Base-by-base conservation (phyloP, 2,329 filamentous ascomycete species). In the Fusarium sp. region DNA sequence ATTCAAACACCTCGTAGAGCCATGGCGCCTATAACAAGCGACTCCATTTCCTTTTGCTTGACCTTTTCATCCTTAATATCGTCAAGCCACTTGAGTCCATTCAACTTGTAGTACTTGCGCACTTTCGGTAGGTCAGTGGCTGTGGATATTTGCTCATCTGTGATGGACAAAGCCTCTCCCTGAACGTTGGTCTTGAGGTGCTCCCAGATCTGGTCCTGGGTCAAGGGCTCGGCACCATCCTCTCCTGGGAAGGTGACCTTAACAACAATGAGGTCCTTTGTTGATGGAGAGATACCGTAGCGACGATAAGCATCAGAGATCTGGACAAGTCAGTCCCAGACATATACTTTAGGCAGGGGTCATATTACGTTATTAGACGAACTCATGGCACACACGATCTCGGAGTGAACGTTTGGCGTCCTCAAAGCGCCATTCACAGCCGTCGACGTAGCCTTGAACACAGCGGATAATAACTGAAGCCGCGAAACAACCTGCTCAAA, bases 251-350 rank as follows among this genome's bases (percentile, higher is more conserved):
- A 84, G 12, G 90, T 86, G 25, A 98, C 85, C 78, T 98, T 98
- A 75, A 98, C 85, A 9, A 93, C 90, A 5, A 98, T 82, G n/a
- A 99, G 81, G 72, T 90, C 81, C 46, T 86, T 90, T 4, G 92
- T 96, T 13, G 84, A 82, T 15, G 93, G 88, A 1, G 87, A 84
- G 62, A 98, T 90, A 49, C 96, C 96, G 76, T 96, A 97, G 57
- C 91, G 91, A 32, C 93, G 91, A 81, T 98, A 98, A 1, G 94
- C 91, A 74, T 98, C 94, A 54, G 94, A 88, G 76, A 99, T 98
- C 94, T 97, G 54, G 9, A 32, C 6, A 48, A 48, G 69, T 71
- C 51, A 65, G 65, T 47, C 53, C 52, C n/a, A 20, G 48, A 20
- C 25, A 34, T 24, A 47, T 27, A 29, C 15, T 8, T 8, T 18